phyloP scores from a whole-genome alignment of 2,329 filamentous ascomycete genomes.

The Fusarium sp. region DNA sequence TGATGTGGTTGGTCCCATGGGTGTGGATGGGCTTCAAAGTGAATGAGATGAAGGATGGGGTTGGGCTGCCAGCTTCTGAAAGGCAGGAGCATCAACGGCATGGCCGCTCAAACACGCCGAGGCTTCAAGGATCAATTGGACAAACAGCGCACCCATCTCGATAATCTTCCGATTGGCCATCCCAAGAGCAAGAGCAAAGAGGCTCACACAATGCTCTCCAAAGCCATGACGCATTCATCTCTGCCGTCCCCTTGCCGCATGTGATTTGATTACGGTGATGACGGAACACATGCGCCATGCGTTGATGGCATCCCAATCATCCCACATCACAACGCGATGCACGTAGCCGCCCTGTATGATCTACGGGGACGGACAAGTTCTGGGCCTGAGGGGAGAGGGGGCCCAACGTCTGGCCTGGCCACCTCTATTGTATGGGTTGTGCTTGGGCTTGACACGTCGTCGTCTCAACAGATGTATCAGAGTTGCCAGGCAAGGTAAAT shows the following conservation, averaged over 20 bases:
- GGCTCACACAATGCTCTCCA: constrained; percentile 4
- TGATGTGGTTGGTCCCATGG: constrained; percentile 26
- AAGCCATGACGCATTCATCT: constrained; percentile 17
- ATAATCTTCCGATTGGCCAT: constrained; percentile 38
- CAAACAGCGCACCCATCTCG: constrained; percentile 14
- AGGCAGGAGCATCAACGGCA: neutral
- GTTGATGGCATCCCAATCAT: constrained; percentile 27
- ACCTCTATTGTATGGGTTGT: neutral
- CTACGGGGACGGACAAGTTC: constrained; percentile 5
- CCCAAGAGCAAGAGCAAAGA: neutral
- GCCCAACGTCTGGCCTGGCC: constrained; percentile 19
- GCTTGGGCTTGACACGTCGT: constrained; percentile 15
- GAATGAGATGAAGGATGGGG: neutral
- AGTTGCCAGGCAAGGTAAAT: constrained; percentile 8
- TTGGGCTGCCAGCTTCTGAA: neutral
- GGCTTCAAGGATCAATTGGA: constrained; percentile 32
- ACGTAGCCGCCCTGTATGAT: constrained; percentile 31
- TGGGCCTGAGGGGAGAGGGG: constrained; percentile 22
- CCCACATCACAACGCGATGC: constrained; percentile 31
- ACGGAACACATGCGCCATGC: constrained; percentile 26
- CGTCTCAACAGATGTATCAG: constrained; percentile 4
- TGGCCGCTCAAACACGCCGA: neutral
- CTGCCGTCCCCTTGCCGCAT: constrained; percentile 7
- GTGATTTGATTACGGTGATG: constrained; percentile 10
- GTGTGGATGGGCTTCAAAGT: neutral